These are phyloP conservation scores for Cadophora sp. DNA, from an alignment of 2,329 filamentous ascomycete species.

Conservation along the genomic window DNA sequence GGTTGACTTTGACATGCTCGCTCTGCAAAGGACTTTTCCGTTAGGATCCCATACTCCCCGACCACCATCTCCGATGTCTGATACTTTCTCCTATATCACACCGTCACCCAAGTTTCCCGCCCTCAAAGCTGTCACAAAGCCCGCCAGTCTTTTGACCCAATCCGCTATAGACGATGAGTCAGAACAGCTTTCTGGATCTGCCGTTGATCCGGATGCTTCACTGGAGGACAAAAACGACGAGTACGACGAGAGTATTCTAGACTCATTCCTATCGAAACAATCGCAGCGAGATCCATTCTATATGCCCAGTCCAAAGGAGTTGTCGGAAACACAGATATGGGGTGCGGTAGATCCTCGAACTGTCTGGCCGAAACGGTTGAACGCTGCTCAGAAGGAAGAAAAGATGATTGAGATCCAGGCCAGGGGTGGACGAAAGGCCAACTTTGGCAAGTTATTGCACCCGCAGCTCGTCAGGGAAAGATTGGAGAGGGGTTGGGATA, in stretches of 20 bases:
- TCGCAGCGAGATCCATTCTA: constrained; percentile 8
- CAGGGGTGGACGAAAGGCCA: constrained; percentile 57
- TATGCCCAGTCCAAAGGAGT: constrained; percentile 17
- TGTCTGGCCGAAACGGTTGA: constrained; percentile 53
- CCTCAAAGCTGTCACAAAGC: not conserved
- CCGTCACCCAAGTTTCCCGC: not conserved
- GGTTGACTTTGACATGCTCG: not conserved
- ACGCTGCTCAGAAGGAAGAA: constrained; percentile 53
- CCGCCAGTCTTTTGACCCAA: not conserved
- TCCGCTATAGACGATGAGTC: not conserved
- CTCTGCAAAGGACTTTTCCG: not conserved
- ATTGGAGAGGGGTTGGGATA: constrained; percentile 34
- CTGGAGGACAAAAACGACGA: not conserved
- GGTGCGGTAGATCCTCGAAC: constrained; percentile 58
- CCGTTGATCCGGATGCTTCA: not conserved
- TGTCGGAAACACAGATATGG: constrained; percentile 48
- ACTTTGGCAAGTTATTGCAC: constrained; percentile 50
- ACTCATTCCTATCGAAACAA: constrained; percentile 25
- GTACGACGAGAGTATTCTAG: constrained; percentile 23
- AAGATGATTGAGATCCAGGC: constrained; percentile 58
- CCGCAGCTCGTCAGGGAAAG: constrained; percentile 32
- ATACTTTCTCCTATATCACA: not conserved
- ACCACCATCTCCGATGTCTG: constrained; percentile 5
- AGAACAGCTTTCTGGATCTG: not conserved
- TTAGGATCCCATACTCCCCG: not conserved